A percentile compares a stretch with the other conserved stretches of the same genome.
These are phyloP conservation scores for Mycosarcoma mackinlayi DNA, from an alignment of 1,284 basidiomycete species.

Conservation along the genomic window DNA sequence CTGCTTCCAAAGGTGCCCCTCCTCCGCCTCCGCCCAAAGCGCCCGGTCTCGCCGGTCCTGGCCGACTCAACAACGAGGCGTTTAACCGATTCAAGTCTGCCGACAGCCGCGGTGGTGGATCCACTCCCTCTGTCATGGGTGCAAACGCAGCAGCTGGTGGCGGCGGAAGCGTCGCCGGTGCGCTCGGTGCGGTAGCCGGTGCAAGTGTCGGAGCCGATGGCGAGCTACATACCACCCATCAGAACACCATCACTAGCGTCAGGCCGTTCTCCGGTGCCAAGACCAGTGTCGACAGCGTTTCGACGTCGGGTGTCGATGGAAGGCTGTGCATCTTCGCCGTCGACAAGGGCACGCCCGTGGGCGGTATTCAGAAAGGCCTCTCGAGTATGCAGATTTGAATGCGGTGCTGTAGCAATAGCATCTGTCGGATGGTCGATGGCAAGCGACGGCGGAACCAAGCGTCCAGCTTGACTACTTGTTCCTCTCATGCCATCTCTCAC, in stretches of 20 bases:
- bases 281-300: slow-evolving; percentile 77
- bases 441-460: too few species aligned
- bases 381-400: slow-evolving; percentile 50
- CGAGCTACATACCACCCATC: slow-evolving; percentile 80
- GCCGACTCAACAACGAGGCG: slow-evolving; percentile 89
- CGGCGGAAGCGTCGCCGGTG: slow-evolving; percentile 73
- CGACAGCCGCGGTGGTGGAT: slow-evolving; percentile 79
- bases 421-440: neutral
- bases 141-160: slow-evolving; percentile 41
- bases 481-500: too few species aligned
- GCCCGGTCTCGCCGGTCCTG: slow-evolving; percentile 68
- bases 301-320: slow-evolving; percentile 94
- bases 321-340: slow-evolving; percentile 91
- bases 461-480: too few species aligned
- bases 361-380: slow-evolving; percentile 56
- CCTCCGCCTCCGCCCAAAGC: slow-evolving; percentile 64
- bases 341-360: slow-evolving; percentile 68
- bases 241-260: slow-evolving; percentile 92
- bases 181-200: slow-evolving; percentile 72
- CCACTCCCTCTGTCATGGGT: slow-evolving; percentile 64
- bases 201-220: slow-evolving; percentile 77
- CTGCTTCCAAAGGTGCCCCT: slow-evolving; percentile 60
- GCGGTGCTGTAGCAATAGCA: too few species aligned
- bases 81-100: slow-evolving; percentile 96
- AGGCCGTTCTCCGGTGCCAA: slow-evolving; percentile 68